Evolutionary conservation across 2,329 filamentous ascomycete species (phyloP).

Genomic region (Podosphaera aphanis): DNA sequence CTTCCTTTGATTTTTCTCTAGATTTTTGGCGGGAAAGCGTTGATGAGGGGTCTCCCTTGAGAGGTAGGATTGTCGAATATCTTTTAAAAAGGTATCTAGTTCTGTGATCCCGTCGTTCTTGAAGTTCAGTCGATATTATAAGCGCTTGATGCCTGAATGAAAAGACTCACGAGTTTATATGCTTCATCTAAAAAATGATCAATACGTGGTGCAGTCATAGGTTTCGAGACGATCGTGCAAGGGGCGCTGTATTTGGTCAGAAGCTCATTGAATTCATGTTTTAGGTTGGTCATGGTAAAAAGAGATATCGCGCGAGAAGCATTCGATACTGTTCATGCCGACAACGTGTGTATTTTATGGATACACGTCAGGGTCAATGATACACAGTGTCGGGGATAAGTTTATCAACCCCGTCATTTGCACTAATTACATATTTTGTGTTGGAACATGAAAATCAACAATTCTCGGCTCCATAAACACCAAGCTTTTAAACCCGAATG

Average conservation of each 20-base stretch:
- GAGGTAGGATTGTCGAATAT: constrained; percentile 76
- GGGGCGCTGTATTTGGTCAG: constrained; percentile 34
- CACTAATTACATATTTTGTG: too few relatives aligned
- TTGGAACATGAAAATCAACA: too few relatives aligned
- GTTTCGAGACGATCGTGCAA: constrained; percentile 17
- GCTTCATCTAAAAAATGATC: constrained; percentile 87
- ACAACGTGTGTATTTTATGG: too few relatives aligned
- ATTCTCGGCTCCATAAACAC: too few relatives aligned
- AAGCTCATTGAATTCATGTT: constrained; percentile 42
- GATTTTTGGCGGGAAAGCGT: constrained; percentile 15
- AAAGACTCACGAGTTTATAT: constrained; percentile 53
- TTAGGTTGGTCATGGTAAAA: constrained; percentile 33
- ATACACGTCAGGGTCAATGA: too few relatives aligned
- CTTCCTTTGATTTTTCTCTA: constrained; percentile 12
- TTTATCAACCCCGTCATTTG: too few relatives aligned
- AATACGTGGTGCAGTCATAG: constrained; percentile 25
- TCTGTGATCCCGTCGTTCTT: constrained; percentile 70
- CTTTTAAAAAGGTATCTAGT: constrained; percentile 55
- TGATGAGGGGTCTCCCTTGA: constrained; percentile 46
- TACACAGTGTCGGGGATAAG: too few relatives aligned
- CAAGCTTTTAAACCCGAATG: too few relatives aligned
- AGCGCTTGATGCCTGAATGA: constrained; percentile 1
- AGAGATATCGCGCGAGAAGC: background rate
- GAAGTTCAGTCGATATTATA: constrained; percentile 7
- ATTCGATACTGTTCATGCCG: too few relatives aligned